A percentile compares a stretch with the other conserved stretches of the same genome.
These are phyloP conservation scores for Colletotrichum australisinense DNA, from an alignment of 2,329 filamentous ascomycete genomes.

Conservation along the genomic window DNA sequence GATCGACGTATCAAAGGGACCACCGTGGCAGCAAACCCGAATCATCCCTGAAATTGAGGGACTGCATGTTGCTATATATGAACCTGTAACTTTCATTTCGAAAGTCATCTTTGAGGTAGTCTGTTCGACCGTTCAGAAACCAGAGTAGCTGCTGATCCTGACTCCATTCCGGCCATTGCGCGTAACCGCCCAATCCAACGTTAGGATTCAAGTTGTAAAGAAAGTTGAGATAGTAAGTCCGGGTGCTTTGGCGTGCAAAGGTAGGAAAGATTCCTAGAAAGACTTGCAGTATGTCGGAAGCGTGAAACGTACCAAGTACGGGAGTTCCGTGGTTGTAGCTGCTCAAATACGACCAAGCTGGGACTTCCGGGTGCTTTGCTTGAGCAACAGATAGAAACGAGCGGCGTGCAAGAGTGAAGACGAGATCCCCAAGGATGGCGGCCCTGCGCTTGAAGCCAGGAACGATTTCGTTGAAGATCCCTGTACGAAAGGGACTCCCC, in stretches of 20 bases:
- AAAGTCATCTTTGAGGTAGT: constrained; percentile 51
- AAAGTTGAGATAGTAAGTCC: constrained; percentile 80
- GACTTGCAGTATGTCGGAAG: constrained; percentile 74
- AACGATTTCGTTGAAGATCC: constrained; percentile 76
- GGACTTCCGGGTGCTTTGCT: constrained; percentile 65
- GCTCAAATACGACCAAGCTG: constrained; percentile 79
- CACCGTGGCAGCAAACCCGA: neutral
- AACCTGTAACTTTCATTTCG: constrained; percentile 42
- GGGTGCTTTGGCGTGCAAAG: constrained; percentile 68
- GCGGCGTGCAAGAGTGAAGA: constrained; percentile 79
- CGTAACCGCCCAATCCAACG: constrained; percentile 52
- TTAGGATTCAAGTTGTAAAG: constrained; percentile 79
- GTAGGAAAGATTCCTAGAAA: constrained; percentile 75
- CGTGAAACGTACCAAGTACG: constrained; percentile 82
- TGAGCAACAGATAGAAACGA: constrained; percentile 65
- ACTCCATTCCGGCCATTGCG: constrained; percentile 56
- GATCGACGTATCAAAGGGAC: neutral
- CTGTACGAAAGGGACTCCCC: constrained; percentile 80
- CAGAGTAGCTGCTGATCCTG: constrained; percentile 61
- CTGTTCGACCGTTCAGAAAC: constrained; percentile 50
- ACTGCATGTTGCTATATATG: constrained; percentile 37
- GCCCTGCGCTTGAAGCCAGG: constrained; percentile 82
- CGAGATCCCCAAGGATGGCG: constrained; percentile 79
- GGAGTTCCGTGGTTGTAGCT: constrained; percentile 79
- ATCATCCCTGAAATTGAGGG: constrained; percentile 20